Evolutionary conservation across 2,329 filamentous ascomycete species (phyloP), one percentile per base, ranked within the genome.

Genomic region (Aspergillus chevalieri): DNA sequence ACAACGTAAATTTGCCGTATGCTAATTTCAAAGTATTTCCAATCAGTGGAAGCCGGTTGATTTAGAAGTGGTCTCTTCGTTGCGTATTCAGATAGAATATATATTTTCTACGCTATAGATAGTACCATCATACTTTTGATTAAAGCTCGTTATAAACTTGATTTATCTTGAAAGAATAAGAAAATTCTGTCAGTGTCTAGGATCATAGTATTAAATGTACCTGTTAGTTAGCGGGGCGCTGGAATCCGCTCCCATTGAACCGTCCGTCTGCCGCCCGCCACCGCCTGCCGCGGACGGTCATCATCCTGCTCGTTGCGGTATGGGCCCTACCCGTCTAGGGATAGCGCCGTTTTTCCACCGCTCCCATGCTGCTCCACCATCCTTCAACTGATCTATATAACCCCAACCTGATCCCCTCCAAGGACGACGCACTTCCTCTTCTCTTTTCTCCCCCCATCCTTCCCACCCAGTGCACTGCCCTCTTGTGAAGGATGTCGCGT

Each of bases 301-400:
- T 36, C 33, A 39, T 12, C 44, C 43, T 47, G 26, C 48, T 39
- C 22, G 15, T 42, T 44, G 33, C 19, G 42, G 49, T 47, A 51
- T 51, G 33, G 49, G 14, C 42, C 12, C 38, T 44, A 47, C 44
- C 44, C 30, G 28, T 43, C 46, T 43, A 21, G 49, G 49, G 15
- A 47, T 51, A 44, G 49, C 47, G 43, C 50, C 28, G 50, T 47
- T 48, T 52, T 52, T 48, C 39, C 50, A 33, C 44, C 26, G 26
- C 30, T 30, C 44, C 22, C 50, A 43, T 47, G 50, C 50, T 43
- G 47, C 43, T 47, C 39, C 50, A 52, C n/a, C 48, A n/a, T 38
- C 44, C 44, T 19, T 45, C 39, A 15, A n/a, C 34, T 36, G 34
- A 51, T 47, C 49, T 51, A 51, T 52, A 52, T 52, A 52, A 52